A percentile compares a stretch with the other conserved stretches of the same genome.
These are phyloP conservation scores for Heritiera fomes DNA, from an alignment of 345 rosid species.

Conservation along the genomic window DNA sequence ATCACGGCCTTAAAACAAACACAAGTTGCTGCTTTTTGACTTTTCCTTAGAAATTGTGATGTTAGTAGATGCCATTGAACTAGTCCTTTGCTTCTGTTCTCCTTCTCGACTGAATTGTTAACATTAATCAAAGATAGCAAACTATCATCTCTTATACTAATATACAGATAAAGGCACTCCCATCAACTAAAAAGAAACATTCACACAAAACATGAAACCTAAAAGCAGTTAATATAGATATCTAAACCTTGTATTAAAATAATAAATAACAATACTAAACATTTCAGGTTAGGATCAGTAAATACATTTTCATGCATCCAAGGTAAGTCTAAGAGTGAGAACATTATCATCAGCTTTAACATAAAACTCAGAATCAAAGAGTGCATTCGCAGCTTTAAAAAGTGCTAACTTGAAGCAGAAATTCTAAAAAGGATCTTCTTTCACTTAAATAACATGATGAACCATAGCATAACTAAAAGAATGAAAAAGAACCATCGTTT, in stretches of 20 bases:
- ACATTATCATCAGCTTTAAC: constrained; percentile 95
- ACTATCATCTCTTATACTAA: no score
- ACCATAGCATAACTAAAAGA: neutral
- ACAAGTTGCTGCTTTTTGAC: no score
- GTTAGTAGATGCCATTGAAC: no score
- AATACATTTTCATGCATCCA: constrained; percentile 90
- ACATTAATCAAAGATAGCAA: no score
- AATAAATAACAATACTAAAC: constrained; percentile 43
- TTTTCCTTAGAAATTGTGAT: no score
- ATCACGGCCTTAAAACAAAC: no score
- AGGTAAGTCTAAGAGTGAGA: constrained; percentile 82
- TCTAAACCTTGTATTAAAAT: neutral
- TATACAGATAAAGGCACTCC: no score
- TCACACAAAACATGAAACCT: neutral
- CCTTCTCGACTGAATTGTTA: no score
- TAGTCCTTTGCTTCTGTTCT: no score
- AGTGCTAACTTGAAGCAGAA: constrained; percentile 62
- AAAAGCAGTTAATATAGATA: neutral
- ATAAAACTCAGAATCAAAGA: constrained; percentile 81
- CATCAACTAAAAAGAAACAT: neutral
- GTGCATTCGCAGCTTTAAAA: constrained; percentile 69
- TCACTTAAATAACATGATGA: neutral
- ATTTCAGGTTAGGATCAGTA: constrained; percentile 84
- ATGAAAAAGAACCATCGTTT: neutral
- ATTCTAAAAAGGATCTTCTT: constrained; percentile 1